Base-by-base conservation (phyloP, 108 stramenopile genomes). In the Conticribra weissflogii region DNA sequence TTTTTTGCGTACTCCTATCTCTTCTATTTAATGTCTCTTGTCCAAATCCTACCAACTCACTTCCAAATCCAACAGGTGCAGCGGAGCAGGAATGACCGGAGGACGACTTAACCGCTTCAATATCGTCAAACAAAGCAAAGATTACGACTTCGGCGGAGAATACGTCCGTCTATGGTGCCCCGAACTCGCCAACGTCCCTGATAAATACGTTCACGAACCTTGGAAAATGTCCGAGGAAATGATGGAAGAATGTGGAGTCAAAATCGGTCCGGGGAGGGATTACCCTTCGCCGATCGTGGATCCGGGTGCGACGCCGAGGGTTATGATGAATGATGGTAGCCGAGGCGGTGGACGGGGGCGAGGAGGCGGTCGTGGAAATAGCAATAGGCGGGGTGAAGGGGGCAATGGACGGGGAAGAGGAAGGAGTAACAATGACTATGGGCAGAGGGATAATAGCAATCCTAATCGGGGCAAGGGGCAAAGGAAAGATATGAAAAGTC, bases 111-210 rank as follows among this genome's bases (percentile, higher is more conserved):
- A 96, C 66, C 77, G 90, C 31, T 98, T 98, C 77, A 96, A 95
- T 78, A 97, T 96, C 72, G 90, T 89, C 44, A 97, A 98, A 68
- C 98, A 99, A 72, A 82, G 85, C 19, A 95, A 96, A 55, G 94
- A 97, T 62, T 99, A 98, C 75, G 98, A 99, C 54, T 74, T 83
- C 44, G 82, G 96, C 44, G 98, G 96, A 5, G 96, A 93, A 16
- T 98, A 98, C 70, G 96, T 98, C 22, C 82, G 95, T 17, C 88
- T 92, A 46, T 99, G 98, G 98, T 72, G 90, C 36, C 98, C 98
- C 0, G 97, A 98, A 64, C 57, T 96, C 19, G 82, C 84, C 62
- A 64, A 91, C 69, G 88, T 96, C 2, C 95, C 95, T 1, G 86
- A 84, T 34, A 66, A 84, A 31, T 81, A 72, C 51, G 81, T 96